These are phyloP conservation scores for Elaeagnus macrophylla DNA, from an alignment of 306 rosid genomes.

Conservation along the genomic window DNA sequence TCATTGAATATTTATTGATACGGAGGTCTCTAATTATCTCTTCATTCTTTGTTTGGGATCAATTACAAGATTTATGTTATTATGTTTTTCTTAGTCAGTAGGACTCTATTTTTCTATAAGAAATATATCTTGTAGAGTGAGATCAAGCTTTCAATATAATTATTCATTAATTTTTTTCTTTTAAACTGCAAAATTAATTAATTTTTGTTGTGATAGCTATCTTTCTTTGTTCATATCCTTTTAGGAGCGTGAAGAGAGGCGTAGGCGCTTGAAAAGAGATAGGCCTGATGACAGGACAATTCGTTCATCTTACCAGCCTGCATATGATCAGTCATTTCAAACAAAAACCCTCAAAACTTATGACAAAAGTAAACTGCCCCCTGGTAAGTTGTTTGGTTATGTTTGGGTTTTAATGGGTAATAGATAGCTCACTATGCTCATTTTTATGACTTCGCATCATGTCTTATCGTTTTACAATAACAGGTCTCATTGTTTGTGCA, in stretches of 20 bases:
- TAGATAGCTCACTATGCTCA: background rate
- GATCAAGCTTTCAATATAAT: too few relatives aligned
- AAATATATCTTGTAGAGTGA: too few relatives aligned
- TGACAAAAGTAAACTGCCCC: slow-evolving; percentile 78
- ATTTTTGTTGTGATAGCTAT: background rate
- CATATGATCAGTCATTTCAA: slow-evolving; percentile 53
- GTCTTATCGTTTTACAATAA: too few relatives aligned
- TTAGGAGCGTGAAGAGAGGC: slow-evolving; percentile 98
- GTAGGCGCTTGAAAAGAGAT: slow-evolving; percentile 66
- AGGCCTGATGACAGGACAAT: slow-evolving; percentile 73
- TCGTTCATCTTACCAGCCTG: slow-evolving; percentile 47
- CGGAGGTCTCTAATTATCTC: too few relatives aligned
- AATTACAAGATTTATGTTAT: too few relatives aligned
- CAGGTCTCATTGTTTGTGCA: too few relatives aligned
- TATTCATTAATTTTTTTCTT: too few relatives aligned
- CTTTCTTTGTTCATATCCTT: slow-evolving; percentile 8
- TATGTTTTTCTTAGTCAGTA: too few relatives aligned
- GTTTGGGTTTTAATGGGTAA: background rate
- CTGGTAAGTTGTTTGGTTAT: slow-evolving; percentile 51
- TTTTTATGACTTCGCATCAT: background rate
- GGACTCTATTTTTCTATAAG: too few relatives aligned
- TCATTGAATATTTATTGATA: too few relatives aligned
- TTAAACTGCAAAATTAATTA: too few relatives aligned
- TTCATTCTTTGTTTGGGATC: too few relatives aligned
- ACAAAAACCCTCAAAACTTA: slow-evolving; percentile 42